A percentile compares a stretch with the other conserved stretches of the same genome.
Evolutionary conservation across 2,329 filamentous ascomycete genomes (phyloP).

Genomic region (Cadophora luteo-olivacea): DNA sequence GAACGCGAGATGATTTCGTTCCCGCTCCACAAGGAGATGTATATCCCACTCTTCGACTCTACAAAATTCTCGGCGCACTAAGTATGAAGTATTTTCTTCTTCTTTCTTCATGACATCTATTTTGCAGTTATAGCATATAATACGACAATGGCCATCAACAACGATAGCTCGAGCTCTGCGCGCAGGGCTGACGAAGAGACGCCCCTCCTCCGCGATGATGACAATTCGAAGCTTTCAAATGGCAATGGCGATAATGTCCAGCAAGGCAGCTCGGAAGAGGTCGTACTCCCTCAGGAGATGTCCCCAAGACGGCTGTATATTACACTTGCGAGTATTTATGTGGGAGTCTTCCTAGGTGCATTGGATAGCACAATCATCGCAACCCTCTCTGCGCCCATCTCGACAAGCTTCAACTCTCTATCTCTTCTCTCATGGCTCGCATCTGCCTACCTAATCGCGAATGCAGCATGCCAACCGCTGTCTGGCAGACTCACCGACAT

Average conservation of each 20-base stretch:
- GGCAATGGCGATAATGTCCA: conserved; percentile 8
- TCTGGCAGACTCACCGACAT: conserved; percentile 89
- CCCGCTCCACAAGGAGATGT: conserved; percentile 15
- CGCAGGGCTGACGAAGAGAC: conserved; percentile 40
- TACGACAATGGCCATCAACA: conserved; percentile 15
- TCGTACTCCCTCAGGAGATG: conserved; percentile 55
- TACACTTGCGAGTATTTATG: conserved; percentile 61
- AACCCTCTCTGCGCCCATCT: conserved; percentile 83
- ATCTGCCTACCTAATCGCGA: conserved; percentile 86
- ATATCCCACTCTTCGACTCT: conserved; percentile 22
- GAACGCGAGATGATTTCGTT: not conserved
- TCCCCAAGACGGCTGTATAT: conserved; percentile 56
- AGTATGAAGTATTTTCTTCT: conserved; percentile 22
- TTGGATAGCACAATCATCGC: conserved; percentile 84
- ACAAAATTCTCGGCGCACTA: not conserved
- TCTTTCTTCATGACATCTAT: conserved; percentile 12
- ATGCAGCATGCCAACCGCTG: conserved; percentile 84
- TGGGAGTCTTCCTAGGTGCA: conserved; percentile 69
- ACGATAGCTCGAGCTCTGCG: conserved; percentile 7
- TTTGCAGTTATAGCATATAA: not conserved
- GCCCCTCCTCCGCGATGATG: conserved; percentile 38
- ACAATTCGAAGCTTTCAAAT: conserved; percentile 21
- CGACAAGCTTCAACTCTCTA: conserved; percentile 81
- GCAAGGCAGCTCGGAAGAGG: conserved; percentile 30
- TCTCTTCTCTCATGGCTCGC: conserved; percentile 87